Evolutionary conservation across 495 filamentous ascomycete genomes (phyloP), one percentile per base, ranked within the genome.

Genomic region (Delitschia confertaspora): DNA sequence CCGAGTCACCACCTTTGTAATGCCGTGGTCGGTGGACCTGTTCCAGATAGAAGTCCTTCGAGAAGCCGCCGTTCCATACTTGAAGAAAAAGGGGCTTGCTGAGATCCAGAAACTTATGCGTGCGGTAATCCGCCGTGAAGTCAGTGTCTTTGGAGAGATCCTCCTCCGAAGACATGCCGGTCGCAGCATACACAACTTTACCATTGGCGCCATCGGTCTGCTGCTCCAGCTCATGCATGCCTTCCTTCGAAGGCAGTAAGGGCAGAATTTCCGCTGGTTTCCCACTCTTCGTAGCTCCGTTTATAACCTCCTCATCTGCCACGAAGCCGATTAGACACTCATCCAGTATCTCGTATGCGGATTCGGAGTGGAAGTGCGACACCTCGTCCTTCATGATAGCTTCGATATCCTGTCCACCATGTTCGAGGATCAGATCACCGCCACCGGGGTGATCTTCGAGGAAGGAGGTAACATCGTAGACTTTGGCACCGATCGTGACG

Each of bases 1-100:
- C 91, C 4, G 88, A 94, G 44, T 78, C 77, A 29, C 91, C 91
- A 38, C 87, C 86, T 55, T 76, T 88, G 73, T 95, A 96, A 67
- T 96, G 87, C 42, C 89, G 78, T 18, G 89, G 89, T 33, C 89
- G 78, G 61, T 99, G 93, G 25, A 99, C 83, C 64, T 99, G 88
- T 38, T 95, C 79, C 8, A 99, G 74, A 54, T 99, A 99, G 59
- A 96, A 96, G 21, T 85, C 77, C 59, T 94, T 96, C 48, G 65
- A 76, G 66, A 95, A 99, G 7, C 81, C 82, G 38, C 88, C 83
- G 48, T 60, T 68, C 86, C 86, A 95, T 13, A 99, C 76, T 63
- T 99, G 93, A 65, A 79, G 67, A 21, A 99, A 71, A 30, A 99
- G 72, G 7, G 93, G 89, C 52, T 74, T 76, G 62, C 75, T 82